Conservation (phyloP, 2,329 filamentous ascomycete species). For the Hymenoscyphus occultus region DNA sequence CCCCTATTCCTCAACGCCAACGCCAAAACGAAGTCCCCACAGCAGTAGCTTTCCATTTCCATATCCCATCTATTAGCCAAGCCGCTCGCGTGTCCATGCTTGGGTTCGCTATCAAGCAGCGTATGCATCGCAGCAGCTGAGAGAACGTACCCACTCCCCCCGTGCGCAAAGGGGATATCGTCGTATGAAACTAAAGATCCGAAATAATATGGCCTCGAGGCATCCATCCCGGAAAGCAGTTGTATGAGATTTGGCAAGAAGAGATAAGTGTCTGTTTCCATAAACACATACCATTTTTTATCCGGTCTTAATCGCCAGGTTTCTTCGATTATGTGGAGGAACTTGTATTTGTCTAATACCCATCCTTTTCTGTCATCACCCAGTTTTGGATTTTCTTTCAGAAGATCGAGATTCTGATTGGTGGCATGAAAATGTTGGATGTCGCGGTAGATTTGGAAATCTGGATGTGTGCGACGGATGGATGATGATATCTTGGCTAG, state of each 20-base stretch:
- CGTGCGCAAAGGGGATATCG: conserved; percentile 49
- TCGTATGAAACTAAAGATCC: conserved; percentile 47
- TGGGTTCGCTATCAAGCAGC: conserved; percentile 41
- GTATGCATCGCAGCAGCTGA: conserved; percentile 49
- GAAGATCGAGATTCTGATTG: conserved; percentile 45
- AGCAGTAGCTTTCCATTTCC: conserved; percentile 42
- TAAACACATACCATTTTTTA: conserved; percentile 56
- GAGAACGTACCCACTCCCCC: conserved; percentile 52
- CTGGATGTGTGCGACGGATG: conserved; percentile 42
- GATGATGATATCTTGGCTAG: conserved; percentile 43
- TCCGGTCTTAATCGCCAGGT: conserved; percentile 47
- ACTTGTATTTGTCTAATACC: conserved; percentile 60
- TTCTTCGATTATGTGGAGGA: conserved; percentile 56
- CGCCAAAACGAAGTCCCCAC: conserved; percentile 50
- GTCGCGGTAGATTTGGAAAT: conserved; percentile 44
- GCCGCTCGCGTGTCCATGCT: conserved; percentile 23
- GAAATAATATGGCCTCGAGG: conserved; percentile 45
- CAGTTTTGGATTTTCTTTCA: conserved; percentile 35
- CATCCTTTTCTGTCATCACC: conserved; percentile 37
- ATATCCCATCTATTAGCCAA: conserved; percentile 48
- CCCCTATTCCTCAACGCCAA: conserved; percentile 46
- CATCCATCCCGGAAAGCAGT: conserved; percentile 46
- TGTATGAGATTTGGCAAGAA: conserved; percentile 49
- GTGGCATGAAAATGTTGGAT: conserved; percentile 43
- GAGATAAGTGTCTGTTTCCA: conserved; percentile 57